Percentiles rank a stretch among this genome's conserved stretches.
Conservation (phyloP, 2,329 filamentous ascomycete species). For the Chrysoporthe puriensis region DNA sequence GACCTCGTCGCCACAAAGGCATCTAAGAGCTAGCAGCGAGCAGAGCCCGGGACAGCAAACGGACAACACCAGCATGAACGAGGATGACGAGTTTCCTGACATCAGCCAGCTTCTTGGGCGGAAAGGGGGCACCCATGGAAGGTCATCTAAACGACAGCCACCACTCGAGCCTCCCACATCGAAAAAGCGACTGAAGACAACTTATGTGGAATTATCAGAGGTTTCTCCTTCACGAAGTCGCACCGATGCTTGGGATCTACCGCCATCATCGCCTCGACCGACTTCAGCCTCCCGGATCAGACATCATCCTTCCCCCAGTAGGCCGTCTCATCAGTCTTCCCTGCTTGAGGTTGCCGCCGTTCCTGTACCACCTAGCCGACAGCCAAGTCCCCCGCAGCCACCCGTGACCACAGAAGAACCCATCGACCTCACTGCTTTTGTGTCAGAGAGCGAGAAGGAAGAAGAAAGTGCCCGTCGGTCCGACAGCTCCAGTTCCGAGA, state of each 20-base stretch:
- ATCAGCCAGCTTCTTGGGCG: conserved; percentile 32
- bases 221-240: not conserved
- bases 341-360: not conserved
- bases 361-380: not conserved
- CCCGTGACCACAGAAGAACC: not conserved
- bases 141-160: conserved; percentile 31
- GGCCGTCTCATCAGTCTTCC: not conserved
- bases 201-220: not conserved
- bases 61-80: conserved; percentile 38
- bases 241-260: conserved; percentile 20
- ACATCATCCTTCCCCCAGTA: not conserved
- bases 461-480: conserved; percentile 29
- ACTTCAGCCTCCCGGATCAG: conserved; percentile 5
- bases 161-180: conserved; percentile 31
- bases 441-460: conserved; percentile 25
- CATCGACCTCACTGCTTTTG: conserved; percentile 17
- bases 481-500: conserved; percentile 40
- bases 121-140: conserved; percentile 24
- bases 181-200: conserved; percentile 33
- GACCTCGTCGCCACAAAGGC: conserved; percentile 34
- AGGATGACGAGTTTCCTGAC: conserved; percentile 39
- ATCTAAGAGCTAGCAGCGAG: conserved; percentile 36
- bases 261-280: conserved; percentile 14
- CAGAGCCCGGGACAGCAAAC: conserved; percentile 35
- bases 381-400: not conserved